Base-by-base conservation (phyloP, 75 land plant genomes). In the Cupressus sempervirens region DNA sequence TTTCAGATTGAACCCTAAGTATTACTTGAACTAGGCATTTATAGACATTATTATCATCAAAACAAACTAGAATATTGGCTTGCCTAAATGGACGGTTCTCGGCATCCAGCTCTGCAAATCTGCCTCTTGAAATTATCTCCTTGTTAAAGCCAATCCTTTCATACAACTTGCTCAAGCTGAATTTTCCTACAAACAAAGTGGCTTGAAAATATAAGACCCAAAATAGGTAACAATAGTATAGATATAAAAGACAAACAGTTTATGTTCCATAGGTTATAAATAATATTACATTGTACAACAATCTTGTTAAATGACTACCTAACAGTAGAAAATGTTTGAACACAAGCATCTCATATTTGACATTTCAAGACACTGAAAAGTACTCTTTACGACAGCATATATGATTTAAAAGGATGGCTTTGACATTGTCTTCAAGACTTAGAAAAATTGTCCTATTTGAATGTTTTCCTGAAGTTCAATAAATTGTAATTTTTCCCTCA, bases 121-220 rank as follows among this genome's bases (percentile, higher is more conserved):
- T 93, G 82, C 99, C 97, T 88, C 93, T 91, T 89, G 99, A 96
- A 86, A 98, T 92, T 1, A 92, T 86, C 87, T 98, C 99, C 83
- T 96, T 98, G 16, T 94, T 97, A 88, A 93, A 96, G 75, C 99
- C 99, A 82, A 98, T 91, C 80, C 91, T 92, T 80, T 96, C 97
- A 94, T 96, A 95, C 16, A 98, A 86, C 80, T 90, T 92, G 35
- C 82, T 90, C 82, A 98, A 84, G 84, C 89, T 95, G 50, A 98
- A 92, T 83, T 90, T 95, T 6, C 90, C 98, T 98, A 84, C 35
- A 86, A 68, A 83, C 29, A 79, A 40, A 79, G 15, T 9, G 50
- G 45, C 11, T 43, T 26, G 23, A 45, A 43, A 36, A 45, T 29
- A 79, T 79, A 79, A 11, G 35, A 45, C 45, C 52, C 50, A 79